These are phyloP conservation scores for Dictyostelium capitatum DNA, from an alignment of 78 protist genomes.

Conservation along the genomic window DNA sequence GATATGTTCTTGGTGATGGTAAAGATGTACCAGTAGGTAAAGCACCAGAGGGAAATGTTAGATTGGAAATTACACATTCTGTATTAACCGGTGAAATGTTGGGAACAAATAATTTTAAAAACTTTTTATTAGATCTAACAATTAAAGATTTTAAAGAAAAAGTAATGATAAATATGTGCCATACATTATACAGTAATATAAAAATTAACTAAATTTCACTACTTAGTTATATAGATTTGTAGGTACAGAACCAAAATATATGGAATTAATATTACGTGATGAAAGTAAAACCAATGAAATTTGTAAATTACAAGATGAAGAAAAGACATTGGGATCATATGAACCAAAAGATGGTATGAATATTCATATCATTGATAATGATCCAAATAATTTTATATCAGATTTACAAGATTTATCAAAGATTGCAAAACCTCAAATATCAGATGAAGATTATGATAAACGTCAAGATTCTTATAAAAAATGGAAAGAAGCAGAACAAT, in stretches of 20 bases:
- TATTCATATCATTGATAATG: constrained; percentile 85
- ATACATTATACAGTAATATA: no score
- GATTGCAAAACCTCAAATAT: constrained; percentile 81
- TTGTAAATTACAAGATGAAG: constrained; percentile 54
- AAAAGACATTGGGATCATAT: constrained; percentile 41
- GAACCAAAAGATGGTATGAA: constrained; percentile 33
- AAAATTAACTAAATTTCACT: not conserved
- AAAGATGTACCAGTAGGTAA: constrained; percentile 2
- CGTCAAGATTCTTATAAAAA: constrained; percentile 86
- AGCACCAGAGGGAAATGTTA: constrained; percentile 75
- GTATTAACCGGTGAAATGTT: constrained; percentile 53
- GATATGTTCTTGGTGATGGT: constrained; percentile 32
- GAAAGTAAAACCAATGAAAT: constrained; percentile 18
- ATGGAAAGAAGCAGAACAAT: constrained; percentile 51
- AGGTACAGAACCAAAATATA: constrained; percentile 84
- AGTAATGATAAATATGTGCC: constrained; percentile 1
- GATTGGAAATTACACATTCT: constrained; percentile 80
- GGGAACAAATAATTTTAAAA: constrained; percentile 74
- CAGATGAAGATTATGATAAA: constrained; percentile 90
- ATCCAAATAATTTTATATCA: constrained; percentile 67
- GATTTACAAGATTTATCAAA: constrained; percentile 75
- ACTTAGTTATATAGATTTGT: constrained; percentile 70
- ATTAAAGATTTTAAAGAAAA: constrained; percentile 83
- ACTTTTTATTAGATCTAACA: constrained; percentile 53
- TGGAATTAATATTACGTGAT: constrained; percentile 69